These are phyloP conservation scores for Serpula lacrymans DNA, from an alignment of 768 basidiomycete genomes.

Conservation along the genomic window DNA sequence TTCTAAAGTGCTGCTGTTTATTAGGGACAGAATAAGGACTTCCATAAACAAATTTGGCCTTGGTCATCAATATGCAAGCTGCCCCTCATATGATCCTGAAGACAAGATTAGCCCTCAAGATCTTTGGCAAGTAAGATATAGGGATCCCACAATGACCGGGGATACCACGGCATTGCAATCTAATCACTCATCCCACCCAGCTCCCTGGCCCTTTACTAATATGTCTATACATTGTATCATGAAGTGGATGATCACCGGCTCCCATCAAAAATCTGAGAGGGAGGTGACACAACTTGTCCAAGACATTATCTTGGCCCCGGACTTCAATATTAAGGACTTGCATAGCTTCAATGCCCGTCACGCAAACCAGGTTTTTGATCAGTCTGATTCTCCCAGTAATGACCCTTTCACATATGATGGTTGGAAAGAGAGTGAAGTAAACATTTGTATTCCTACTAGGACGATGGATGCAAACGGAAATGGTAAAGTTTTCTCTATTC, in stretches of 20 bases:
- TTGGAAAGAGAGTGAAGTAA: constrained; percentile 13
- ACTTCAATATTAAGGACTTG: constrained; percentile 11
- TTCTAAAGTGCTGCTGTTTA: too few species aligned
- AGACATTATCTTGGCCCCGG: constrained; percentile 1
- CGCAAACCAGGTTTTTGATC: constrained; percentile 8
- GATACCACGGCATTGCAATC: too few species aligned
- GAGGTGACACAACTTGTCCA: constrained; percentile 8
- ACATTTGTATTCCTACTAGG: constrained; percentile 29
- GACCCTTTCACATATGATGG: not conserved
- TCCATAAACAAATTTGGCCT: too few species aligned
- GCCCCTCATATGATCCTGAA: too few species aligned
- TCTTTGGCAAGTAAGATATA: too few species aligned
- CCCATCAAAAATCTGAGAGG: constrained; percentile 4
- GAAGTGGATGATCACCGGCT: constrained; percentile 12
- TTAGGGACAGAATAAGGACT: too few species aligned
- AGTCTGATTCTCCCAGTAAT: constrained; percentile 5
- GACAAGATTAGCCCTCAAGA: too few species aligned
- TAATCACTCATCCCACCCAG: not conserved
- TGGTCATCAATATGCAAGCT: too few species aligned
- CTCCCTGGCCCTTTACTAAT: constrained; percentile 13
- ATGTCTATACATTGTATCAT: constrained; percentile 11
- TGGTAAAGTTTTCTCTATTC: constrained; percentile 16
- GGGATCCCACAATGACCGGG: too few species aligned
- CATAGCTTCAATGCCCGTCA: constrained; percentile 11
- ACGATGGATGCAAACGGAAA: constrained; percentile 7